Evolutionary conservation across 495 filamentous ascomycete species (phyloP), one percentile per base, ranked within the genome.

Genomic region (Melanomma pulvis-pyrius): DNA sequence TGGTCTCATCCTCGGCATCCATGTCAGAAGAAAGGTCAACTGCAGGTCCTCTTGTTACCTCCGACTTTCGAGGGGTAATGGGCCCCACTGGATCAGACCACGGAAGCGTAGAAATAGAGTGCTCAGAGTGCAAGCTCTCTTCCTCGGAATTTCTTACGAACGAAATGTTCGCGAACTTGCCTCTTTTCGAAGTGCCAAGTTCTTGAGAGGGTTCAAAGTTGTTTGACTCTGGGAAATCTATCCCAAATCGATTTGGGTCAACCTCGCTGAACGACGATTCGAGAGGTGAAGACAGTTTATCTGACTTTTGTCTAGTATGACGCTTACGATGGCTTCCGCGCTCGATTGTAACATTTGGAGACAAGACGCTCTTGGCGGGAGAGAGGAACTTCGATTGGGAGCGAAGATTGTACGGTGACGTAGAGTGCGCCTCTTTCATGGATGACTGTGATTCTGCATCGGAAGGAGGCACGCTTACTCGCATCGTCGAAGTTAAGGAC

Each of bases 61-160:
- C 19, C 12, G 26, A 53, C 17, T 53, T 25, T 13, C 17, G 24
- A 28, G 59, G 29, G 28, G 46, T 61, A 44, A 6, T 44, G 9
- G 24, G 17, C 11, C 26, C 54, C 41, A 51, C 28, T 5, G n/a
- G 36, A 32, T 65, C 30, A 24, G 65, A 68, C 41, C 29, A 58
- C 11, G 25, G 65, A 24, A 29, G 21, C 12, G 67, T 69, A 25
- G 67, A 63, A 15, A 65, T 5, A 12, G 67, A 65, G 19, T 60
- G 53, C 30, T 64, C 67, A 22, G 67, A 69, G 30, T 65, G 60
- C 22, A 65, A 24, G 32, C 61, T 65, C 28, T 46, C 67, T 17
- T 69, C 67, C 51, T 60, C 55, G 0, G 67, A 69, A 30, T 69
- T 61, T 41, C 48, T 65, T 11, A 69, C 61, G 44, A 41, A 60